Evolutionary conservation across 2,329 filamentous ascomycete species (phyloP), one percentile per base, ranked within the genome.

Genomic region (Calonectria henricotiae): DNA sequence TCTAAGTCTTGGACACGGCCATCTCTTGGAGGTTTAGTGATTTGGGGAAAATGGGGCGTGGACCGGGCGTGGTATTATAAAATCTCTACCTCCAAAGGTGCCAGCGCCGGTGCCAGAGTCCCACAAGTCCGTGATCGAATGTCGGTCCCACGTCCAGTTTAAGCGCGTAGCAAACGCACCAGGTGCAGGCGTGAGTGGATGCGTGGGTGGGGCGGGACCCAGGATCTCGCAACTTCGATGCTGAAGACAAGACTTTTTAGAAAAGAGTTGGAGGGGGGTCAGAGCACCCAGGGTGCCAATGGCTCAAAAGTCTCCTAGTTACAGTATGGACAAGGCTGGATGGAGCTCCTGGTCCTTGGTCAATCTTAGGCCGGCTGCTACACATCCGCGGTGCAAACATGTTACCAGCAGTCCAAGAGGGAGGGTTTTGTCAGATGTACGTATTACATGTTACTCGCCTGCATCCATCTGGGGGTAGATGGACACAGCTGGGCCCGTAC

Each of bases 121-220:
- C 65, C 60, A 60, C 43, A 41, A 39, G 43, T 69, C 43, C 39
- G 47, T 58, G 60, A 62, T 65, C 47, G 46, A 58, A 55, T 61
- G 44, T 54, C 27, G 63, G 66, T 51, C 58, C 55, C 67, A 71
- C 67, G 66, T 61, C 71, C 54, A 73, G 60, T 68, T 60, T 70
- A 70, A 76, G 73, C 72, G 68, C 65, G 68, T 72, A 62, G 62
- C 67, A 74, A 74, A 72, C 73, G 62, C 67, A 75, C 62, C 66
- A 69, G 58, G 69, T 74, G 75, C 72, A 71, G 75, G 75, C 74
- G 70, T 74, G 73, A 54, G 75, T 76, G 75, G 75, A 68, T 70
- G 71, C 61, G 64, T 37, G 35, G 65, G 75, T 76, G 75, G 75
- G 66, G 75, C 62, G 62, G 55, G 39, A 39, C 63, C 49, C 63